Evolutionary conservation across 306 rosid genomes (phyloP), one percentile per base, ranked within the genome.

Genomic region (Arachis stenosperma): DNA sequence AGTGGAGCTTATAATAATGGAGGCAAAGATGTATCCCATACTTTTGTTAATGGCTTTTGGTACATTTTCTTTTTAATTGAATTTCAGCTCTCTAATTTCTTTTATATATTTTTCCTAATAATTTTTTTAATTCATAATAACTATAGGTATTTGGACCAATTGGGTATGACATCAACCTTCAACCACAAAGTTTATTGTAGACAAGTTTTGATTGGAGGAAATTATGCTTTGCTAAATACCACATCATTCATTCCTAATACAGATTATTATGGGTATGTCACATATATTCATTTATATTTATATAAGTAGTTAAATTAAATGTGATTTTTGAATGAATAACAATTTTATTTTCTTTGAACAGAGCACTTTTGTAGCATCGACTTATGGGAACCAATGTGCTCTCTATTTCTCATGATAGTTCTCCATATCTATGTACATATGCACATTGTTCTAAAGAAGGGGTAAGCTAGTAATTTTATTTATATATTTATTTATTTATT

Each of bases 1-100:
- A 91, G 96, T 7, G 96, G 96, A 71, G 88, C 96, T 59, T 90
- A 69, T 60, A 88, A 90, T 17, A 90, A 91, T 65, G 96, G 96
- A 36, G 88, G 96, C 77, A 84, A 46, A 81, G 62, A 79, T 54
- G 86, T 88, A 43, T 85, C 90, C 29, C 85, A 88, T 17, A 86
- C 87, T 43, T 88, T 90, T 75, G 89, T 62, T 5, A 30, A 84
- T 80, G 91, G 91, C 41, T 88, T 88, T 64, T 90, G 91, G 93
- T 88, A 2, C 66, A 55, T 52, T 40, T 54, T 17, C 17, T 69
- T 13, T 57, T 15, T 53, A 4, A 51, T 52, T 40, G 5, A 57
- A 52, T 56, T 11, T 6, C 17, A 36, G 48, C 39, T 69, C 42
- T 13, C 64, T 50, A 6, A 8, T 17, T 17, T 17, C 17, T 2